Evolutionary conservation across 176 grass and related monocot genomes (phyloP).

Genomic region (Stipa capillata): DNA sequence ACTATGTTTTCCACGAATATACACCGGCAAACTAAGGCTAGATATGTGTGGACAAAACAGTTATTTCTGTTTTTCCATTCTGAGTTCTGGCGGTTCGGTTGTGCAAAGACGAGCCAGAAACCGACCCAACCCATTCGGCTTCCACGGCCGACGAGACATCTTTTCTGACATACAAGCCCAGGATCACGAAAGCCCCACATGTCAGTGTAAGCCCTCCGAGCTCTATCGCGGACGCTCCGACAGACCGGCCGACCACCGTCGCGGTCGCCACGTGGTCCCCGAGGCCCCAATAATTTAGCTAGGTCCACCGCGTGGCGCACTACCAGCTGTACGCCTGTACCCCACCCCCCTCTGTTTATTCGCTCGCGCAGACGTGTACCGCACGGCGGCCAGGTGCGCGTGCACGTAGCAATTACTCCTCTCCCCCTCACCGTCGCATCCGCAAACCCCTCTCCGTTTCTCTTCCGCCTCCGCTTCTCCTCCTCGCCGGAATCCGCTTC

Average conservation of each 20-base stretch:
- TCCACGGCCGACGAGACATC: too few species aligned
- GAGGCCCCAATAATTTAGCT: conserved; percentile 2
- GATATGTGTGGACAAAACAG: too few species aligned
- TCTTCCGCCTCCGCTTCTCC: neutral
- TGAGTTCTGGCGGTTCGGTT: too few species aligned
- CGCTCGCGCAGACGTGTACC: neutral
- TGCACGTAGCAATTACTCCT: neutral
- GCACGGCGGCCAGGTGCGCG: neutral
- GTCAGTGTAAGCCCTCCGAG: rapidly evolving
- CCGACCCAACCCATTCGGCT: too few species aligned
- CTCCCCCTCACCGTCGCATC: neutral
- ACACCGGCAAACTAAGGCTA: too few species aligned
- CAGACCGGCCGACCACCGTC: too few species aligned
- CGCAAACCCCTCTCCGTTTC: neutral
- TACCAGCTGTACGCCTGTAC: neutral
- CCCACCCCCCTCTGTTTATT: neutral
- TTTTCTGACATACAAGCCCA: too few species aligned
- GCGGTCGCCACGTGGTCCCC: neutral
- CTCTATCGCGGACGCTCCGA: neutral
- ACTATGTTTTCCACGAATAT: too few species aligned
- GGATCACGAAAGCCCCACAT: too few species aligned
- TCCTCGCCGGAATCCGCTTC: neutral
- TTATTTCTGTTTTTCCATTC: too few species aligned
- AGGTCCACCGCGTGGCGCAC: conserved; percentile 7
- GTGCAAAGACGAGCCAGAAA: too few species aligned